phyloP scores from a whole-genome alignment of 1,139 yeast species.

The Suhomyces terraborum region DNA sequence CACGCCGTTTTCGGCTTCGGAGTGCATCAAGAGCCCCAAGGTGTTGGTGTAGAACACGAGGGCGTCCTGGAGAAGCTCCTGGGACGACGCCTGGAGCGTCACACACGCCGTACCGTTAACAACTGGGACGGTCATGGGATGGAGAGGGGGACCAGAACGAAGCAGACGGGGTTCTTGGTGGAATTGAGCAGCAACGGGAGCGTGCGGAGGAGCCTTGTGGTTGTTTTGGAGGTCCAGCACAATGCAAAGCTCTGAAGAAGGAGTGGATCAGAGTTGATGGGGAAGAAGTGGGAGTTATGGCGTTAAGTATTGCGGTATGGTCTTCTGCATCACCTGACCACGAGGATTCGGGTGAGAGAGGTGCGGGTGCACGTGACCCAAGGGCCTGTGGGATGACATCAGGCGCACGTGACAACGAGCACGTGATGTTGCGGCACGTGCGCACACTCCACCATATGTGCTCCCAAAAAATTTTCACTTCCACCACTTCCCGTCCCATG shows the following conservation, averaged over 20 bases:
- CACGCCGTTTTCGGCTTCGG: conserved; percentile 25
- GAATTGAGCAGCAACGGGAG: no score
- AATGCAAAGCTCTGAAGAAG: background rate
- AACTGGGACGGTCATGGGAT: conserved; percentile 29
- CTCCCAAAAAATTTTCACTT: conserved; percentile 10
- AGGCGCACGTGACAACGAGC: no score
- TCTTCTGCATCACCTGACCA: conserved; percentile 11
- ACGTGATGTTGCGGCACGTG: background rate
- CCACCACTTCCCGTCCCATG: conserved; percentile 7
- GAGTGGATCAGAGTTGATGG: background rate
- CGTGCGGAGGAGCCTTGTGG: no score
- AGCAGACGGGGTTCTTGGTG: no score
- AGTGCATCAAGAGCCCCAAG: conserved; percentile 42
- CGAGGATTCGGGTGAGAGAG: conserved; percentile 12
- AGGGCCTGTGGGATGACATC: no score
- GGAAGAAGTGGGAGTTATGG: background rate
- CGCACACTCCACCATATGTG: background rate
- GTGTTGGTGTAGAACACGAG: conserved; percentile 48
- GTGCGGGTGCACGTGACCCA: conserved; percentile 7
- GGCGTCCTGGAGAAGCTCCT: conserved; percentile 37
- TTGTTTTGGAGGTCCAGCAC: no score
- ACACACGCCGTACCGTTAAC: conserved; percentile 56
- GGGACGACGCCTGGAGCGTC: conserved; percentile 45
- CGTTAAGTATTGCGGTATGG: background rate
- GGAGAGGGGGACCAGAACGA: background rate